A percentile compares a stretch with the other conserved stretches of the same genome.
These are phyloP conservation scores for Linanthus parryae DNA, from an alignment of 148 eudicot species.

Conservation along the genomic window DNA sequence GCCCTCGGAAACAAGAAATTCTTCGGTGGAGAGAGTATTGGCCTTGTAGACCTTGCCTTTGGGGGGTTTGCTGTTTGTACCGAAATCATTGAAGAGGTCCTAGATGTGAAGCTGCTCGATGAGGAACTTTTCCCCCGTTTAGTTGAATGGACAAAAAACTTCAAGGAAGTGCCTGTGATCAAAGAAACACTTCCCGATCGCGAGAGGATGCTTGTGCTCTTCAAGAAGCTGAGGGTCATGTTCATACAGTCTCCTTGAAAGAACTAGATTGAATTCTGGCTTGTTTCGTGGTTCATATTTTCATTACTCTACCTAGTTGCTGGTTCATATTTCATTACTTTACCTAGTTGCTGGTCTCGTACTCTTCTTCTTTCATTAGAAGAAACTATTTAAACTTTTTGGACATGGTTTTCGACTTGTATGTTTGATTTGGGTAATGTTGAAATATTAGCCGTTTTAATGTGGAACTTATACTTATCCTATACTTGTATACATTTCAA, in stretches of 20 bases:
- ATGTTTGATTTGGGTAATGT: too few relatives aligned
- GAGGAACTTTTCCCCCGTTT: neutral
- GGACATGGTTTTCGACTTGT: too few relatives aligned
- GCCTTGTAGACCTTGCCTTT: neutral
- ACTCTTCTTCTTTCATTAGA: too few relatives aligned
- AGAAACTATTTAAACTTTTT: too few relatives aligned
- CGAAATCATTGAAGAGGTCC: neutral
- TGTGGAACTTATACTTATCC: too few relatives aligned
- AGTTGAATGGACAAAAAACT: neutral
- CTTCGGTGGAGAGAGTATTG: conserved; percentile 2
- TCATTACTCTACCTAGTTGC: neutral
- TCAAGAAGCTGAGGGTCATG: neutral
- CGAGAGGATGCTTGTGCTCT: neutral
- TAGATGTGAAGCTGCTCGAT: neutral
- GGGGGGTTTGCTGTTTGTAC: neutral
- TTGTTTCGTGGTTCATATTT: neutral
- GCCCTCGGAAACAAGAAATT: neutral
- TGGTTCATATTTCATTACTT: too few relatives aligned
- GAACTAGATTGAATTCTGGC: neutral
- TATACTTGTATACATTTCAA: too few relatives aligned
- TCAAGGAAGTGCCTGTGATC: conserved; percentile 2
- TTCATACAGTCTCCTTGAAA: neutral
- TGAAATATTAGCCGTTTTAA: too few relatives aligned
- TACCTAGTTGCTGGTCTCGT: too few relatives aligned
- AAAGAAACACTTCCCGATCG: conserved; percentile 1